phyloP scores from a whole-genome alignment of 108 stramenopile species.

The Schizochytrium sp. region DNA sequence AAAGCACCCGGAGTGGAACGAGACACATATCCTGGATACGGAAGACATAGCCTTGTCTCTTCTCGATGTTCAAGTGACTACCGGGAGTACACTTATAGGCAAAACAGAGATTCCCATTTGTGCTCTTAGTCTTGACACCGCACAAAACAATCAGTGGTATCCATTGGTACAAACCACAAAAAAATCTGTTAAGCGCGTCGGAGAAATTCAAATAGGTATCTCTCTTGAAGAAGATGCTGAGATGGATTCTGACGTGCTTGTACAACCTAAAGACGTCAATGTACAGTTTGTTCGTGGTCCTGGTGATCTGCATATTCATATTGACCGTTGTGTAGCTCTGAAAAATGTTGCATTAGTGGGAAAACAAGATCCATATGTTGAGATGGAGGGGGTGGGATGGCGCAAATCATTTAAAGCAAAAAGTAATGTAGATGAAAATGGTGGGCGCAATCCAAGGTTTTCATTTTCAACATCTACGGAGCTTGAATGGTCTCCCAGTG shows the following conservation, averaged over 20 bases:
- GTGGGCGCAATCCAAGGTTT: not conserved
- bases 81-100: not conserved
- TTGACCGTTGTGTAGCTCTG: not conserved
- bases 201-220: not conserved
- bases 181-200: not conserved
- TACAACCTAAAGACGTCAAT: not conserved
- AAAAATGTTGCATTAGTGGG: not conserved
- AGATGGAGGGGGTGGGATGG: conserved; percentile 18
- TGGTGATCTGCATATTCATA: conserved; percentile 23
- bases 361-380: conserved; percentile 44
- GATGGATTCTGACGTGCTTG: not conserved
- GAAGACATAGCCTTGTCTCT: not conserved
- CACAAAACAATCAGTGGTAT: conserved; percentile 10
- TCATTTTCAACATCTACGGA: not conserved
- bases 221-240: not conserved
- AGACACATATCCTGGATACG: conserved; percentile 18
- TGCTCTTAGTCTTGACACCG: not conserved
- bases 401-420: conserved; percentile 19
- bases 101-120: not conserved
- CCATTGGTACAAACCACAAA: not conserved
- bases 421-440: conserved; percentile 37
- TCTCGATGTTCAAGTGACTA: not conserved
- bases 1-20: conserved; percentile 3
- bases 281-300: conserved; percentile 11
- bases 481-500: conserved; percentile 25